Conservation (phyloP, 768 basidiomycete species). For the Mycena venus region DNA sequence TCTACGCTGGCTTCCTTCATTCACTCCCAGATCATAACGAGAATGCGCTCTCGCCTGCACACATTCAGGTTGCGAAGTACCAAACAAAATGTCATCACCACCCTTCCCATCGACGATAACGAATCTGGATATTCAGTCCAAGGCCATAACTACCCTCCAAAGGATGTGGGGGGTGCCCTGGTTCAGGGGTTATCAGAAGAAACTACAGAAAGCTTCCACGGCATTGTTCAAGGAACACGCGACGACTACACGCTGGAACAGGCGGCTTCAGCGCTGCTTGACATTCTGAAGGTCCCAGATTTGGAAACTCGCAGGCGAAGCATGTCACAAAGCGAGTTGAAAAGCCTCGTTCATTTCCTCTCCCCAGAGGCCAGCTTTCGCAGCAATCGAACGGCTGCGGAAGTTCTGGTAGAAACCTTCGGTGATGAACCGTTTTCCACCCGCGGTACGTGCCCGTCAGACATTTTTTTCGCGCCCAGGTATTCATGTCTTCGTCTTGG, state of each 20-base stretch:
- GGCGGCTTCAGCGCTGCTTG: conserved; percentile 21
- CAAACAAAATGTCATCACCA: neutral
- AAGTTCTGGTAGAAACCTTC: neutral
- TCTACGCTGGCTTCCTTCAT: neutral
- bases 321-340: neutral
- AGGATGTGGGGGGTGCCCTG: too few relatives aligned
- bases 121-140: neutral
- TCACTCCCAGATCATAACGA: neutral
- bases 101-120: neutral
- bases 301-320: neutral
- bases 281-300: neutral
- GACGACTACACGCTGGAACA: conserved; percentile 31
- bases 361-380: conserved; percentile 19
- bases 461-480: neutral
- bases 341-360: conserved; percentile 4
- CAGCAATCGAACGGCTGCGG: conserved; percentile 19
- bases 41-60: neutral
- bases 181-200: neutral
- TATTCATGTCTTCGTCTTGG: neutral
- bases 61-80: neutral
- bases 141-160: too few relatives aligned
- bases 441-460: neutral
- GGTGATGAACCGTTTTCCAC: neutral
- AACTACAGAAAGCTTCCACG: conserved; percentile 3
- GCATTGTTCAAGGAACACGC: conserved; percentile 25